Conservation (phyloP, 2,329 filamentous ascomycete genomes). For the Botrytis elliptica region DNA sequence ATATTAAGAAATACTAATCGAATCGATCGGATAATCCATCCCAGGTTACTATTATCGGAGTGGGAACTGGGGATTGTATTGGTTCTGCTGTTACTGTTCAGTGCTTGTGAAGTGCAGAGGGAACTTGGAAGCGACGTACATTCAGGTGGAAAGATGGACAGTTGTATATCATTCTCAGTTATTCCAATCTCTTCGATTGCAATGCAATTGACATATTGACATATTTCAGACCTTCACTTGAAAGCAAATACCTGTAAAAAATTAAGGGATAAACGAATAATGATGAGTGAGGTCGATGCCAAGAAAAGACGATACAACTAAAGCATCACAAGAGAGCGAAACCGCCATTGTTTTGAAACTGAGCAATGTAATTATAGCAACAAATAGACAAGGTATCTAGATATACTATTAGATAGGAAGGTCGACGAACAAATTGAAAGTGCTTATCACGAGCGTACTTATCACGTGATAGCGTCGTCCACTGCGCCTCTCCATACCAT, state of each 20-base stretch:
- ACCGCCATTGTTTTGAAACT: not conserved
- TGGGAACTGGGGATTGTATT: not conserved
- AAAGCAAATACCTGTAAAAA: not conserved
- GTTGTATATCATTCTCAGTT: not conserved
- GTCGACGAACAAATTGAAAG: not conserved
- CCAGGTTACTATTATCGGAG: not conserved
- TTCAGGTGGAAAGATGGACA: not conserved
- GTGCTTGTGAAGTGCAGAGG: not conserved
- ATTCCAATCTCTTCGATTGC: not conserved
- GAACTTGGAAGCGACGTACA: not conserved
- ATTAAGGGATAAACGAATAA: not conserved
- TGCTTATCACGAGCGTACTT: accelerated
- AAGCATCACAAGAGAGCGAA: not conserved
- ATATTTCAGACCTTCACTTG: not conserved
- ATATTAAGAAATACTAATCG: not conserved
- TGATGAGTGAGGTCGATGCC: not conserved
- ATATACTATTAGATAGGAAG: not conserved
- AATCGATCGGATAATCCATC: not conserved
- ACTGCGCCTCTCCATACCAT: not conserved
- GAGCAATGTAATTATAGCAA: not conserved
- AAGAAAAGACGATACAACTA: not conserved
- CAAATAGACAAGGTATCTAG: not conserved
- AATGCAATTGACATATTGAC: not conserved
- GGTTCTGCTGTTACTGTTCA: not conserved
- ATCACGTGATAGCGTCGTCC: not conserved